These are phyloP conservation scores for Yamadazyma siamensis DNA, from an alignment of 1,139 yeast species.

Conservation along the genomic window DNA sequence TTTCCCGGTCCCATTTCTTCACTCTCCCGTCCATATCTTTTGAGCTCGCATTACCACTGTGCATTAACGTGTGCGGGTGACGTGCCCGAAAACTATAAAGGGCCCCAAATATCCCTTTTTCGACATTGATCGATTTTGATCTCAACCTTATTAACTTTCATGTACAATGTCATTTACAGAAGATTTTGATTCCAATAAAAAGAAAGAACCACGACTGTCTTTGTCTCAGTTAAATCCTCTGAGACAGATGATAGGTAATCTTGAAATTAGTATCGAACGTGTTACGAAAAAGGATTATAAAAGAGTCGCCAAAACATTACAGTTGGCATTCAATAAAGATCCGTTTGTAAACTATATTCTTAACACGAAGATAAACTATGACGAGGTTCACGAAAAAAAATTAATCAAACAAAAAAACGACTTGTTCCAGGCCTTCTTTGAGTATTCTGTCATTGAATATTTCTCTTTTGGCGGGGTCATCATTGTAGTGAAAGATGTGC, in stretches of 20 bases:
- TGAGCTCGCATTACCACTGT: too few relatives aligned
- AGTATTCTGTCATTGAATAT: slow-evolving; percentile 34
- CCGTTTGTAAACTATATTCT: slow-evolving; percentile 41
- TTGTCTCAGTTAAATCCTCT: slow-evolving; percentile 32
- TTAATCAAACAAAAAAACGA: slow-evolving; percentile 27
- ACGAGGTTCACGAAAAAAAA: slow-evolving; percentile 13
- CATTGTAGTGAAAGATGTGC: slow-evolving; percentile 32
- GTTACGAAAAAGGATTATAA: slow-evolving; percentile 33
- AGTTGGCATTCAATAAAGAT: slow-evolving; percentile 37
- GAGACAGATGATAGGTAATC: slow-evolving; percentile 17
- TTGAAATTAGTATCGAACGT: slow-evolving; percentile 28
- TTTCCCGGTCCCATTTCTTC: slow-evolving; percentile 1
- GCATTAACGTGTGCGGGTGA: too few relatives aligned
- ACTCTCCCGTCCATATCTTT: not conserved
- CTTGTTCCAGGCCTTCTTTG: slow-evolving; percentile 36
- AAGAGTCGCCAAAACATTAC: slow-evolving; percentile 37
- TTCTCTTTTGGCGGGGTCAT: slow-evolving; percentile 31
- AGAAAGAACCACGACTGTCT: slow-evolving; percentile 44
- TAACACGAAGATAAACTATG: slow-evolving; percentile 26
- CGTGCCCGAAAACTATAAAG: not conserved
- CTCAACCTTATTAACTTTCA: too few relatives aligned
- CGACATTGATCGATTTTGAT: too few relatives aligned
- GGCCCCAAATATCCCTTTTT: too few relatives aligned
- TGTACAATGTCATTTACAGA: slow-evolving; percentile 22
- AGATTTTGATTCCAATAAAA: slow-evolving; percentile 33